Evolutionary conservation across 148 eudicot genomes (phyloP).

Genomic region (Oxyria digyna): DNA sequence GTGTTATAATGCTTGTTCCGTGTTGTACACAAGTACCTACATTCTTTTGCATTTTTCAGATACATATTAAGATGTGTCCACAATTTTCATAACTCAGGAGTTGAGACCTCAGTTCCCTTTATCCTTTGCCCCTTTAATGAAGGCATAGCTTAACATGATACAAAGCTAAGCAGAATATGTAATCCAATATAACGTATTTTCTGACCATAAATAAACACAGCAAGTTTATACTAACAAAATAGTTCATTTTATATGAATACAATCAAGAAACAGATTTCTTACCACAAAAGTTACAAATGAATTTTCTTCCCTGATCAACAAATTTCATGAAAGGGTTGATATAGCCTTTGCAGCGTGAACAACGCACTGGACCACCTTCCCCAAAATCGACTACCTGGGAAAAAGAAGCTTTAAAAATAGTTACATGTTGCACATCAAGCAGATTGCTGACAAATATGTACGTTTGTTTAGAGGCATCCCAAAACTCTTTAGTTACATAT

Average conservation of each 20-base stretch:
- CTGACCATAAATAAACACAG: background rate
- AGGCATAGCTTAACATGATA: background rate
- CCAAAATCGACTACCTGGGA: slow-evolving; percentile 87
- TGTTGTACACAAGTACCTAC: background rate
- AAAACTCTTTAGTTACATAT: background rate
- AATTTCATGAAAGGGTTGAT: slow-evolving; percentile 96
- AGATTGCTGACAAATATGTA: background rate
- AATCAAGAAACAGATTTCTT: slow-evolving; percentile 18
- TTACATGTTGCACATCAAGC: background rate
- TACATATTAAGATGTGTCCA: background rate
- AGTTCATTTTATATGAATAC: background rate
- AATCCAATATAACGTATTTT: background rate
- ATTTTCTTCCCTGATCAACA: slow-evolving; percentile 87
- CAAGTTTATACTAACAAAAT: background rate
- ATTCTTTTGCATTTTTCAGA: background rate
- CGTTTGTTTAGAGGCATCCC: background rate
- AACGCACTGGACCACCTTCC: slow-evolving; percentile 94
- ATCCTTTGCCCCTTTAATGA: background rate
- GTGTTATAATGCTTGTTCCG: background rate
- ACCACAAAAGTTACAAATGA: slow-evolving; percentile 96
- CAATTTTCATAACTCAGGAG: background rate
- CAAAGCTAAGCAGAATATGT: background rate
- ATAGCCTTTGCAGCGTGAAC: slow-evolving; percentile 99
- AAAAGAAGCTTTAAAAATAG: background rate
- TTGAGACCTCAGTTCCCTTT: background rate